Base-by-base conservation (phyloP, 495 filamentous ascomycete species). In the Xylaria intraflava region DNA sequence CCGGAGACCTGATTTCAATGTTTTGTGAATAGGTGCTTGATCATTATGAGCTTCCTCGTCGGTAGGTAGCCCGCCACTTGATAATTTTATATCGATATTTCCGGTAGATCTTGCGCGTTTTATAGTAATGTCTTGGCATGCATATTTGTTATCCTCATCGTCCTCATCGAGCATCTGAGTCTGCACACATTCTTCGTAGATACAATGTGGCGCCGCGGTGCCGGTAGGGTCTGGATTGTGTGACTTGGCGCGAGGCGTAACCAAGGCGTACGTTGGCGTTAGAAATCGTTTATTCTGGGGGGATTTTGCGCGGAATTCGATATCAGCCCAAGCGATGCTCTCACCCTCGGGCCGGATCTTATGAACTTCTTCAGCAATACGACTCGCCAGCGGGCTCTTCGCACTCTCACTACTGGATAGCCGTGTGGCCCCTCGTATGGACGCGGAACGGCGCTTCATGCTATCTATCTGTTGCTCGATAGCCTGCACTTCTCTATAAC, bases 81-180 rank as follows among this genome's bases (percentile, higher is more conserved):
- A 31, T 45, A 35, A 11, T 20, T 55, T 46, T 14, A 33, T 9
- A 17, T 49, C 27, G 45, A 55, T 48, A 6, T 55, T 55, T 24
- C 52, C 52, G 16, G 52, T 55, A 4, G 52, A 55, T 36, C 26
- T 55, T 10, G 52, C 44, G 2, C 52, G 52, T 36, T 55, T 55
- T 26, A 55, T 41, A 1, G 9, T 42, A 8, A 19, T 48, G 14
- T 49, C 12, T n/a, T 49, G 46, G 22, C 46, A n/a, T 22, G 20
- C 1, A 22, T 79, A 71, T 46, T 75, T 74, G 50, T 78, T 75
- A 3, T 78, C 77, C n/a, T 42, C 36, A 27, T 43, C 29, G 6
- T 60, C 49, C 16, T 65, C 55, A 46, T 65, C 57, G 41, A 57
- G 44, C 53, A 57, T 59, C 24, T 59, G 63, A 43, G 50, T 54